Percentiles rank a stretch among this genome's conserved stretches.
Conservation (phyloP, 768 basidiomycete genomes). For the Hygrophorus pudorinus region DNA sequence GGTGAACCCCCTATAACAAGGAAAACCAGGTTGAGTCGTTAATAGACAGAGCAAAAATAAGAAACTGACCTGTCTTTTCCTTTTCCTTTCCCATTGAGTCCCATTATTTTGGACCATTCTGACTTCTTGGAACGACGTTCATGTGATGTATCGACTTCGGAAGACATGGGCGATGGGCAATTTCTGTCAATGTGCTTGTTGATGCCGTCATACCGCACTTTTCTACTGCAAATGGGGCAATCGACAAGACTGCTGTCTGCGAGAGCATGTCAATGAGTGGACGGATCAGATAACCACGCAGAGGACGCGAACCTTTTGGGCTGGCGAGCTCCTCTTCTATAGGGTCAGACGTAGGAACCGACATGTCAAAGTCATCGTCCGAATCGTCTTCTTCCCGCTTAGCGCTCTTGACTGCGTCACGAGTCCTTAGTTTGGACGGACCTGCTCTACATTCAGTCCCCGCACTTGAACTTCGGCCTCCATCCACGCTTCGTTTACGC, state of each 20-base stretch:
- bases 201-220: constrained; percentile 36
- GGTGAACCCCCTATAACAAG: constrained; percentile 13
- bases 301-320: neutral
- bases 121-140: constrained; percentile 20
- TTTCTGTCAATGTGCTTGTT: constrained; percentile 60
- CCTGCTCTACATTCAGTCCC: constrained; percentile 19
- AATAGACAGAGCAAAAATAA: neutral
- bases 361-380: constrained; percentile 8
- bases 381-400: constrained; percentile 8
- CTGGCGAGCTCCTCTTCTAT: constrained; percentile 22
- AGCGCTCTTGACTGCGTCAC: constrained; percentile 1
- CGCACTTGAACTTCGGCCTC: constrained; percentile 13
- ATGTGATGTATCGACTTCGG: constrained; percentile 13
- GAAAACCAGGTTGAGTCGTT: constrained; percentile 6
- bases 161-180: constrained; percentile 30
- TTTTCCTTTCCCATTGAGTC: constrained; percentile 28
- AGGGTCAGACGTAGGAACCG: constrained; percentile 25
- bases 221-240: constrained; percentile 54
- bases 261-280: constrained; percentile 1
- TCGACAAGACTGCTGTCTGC: constrained; percentile 31
- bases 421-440: constrained; percentile 15
- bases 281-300: neutral
- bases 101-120: constrained; percentile 35
- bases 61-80: constrained; percentile 23
- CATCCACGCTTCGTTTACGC: constrained; percentile 20